Conservation (phyloP, 768 basidiomycete species). For the Leucocoprinus birnbaumii region DNA sequence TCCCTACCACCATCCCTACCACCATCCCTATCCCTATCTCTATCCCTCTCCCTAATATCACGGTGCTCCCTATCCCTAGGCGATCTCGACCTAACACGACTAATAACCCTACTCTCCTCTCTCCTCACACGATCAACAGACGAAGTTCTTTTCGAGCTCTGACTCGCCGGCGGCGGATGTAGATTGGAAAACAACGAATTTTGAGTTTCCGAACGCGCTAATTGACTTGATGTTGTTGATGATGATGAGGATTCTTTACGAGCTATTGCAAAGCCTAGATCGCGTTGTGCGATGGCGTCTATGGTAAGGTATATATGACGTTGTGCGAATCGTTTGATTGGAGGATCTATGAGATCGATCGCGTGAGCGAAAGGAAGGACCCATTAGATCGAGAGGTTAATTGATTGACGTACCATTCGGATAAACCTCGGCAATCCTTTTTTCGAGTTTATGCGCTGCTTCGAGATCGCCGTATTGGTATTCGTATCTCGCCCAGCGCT, state of each 20-base stretch:
- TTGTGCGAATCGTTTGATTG: slow-evolving; percentile 89
- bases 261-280: slow-evolving; percentile 76
- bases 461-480: slow-evolving; percentile 94
- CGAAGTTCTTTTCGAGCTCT: slow-evolving; percentile 28
- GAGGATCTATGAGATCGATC: slow-evolving; percentile 56
- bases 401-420: slow-evolving; percentile 64
- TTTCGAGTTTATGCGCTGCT: slow-evolving; percentile 85
- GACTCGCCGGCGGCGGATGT: slow-evolving; percentile 12
- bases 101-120: slow-evolving; percentile 22
- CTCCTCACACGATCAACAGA: slow-evolving; percentile 35
- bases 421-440: slow-evolving; percentile 84
- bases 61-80: slow-evolving; percentile 21
- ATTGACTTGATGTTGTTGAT: slow-evolving; percentile 13
- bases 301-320: slow-evolving; percentile 79
- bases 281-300: slow-evolving; percentile 86
- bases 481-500: slow-evolving; percentile 93
- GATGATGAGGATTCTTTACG: slow-evolving; percentile 27
- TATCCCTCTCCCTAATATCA: slow-evolving; percentile 13
- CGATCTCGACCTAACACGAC: slow-evolving; percentile 23
- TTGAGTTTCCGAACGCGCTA: slow-evolving; percentile 32
- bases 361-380: no score
- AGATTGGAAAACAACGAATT: slow-evolving; percentile 24
- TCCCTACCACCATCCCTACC: slow-evolving; percentile 23
- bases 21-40: slow-evolving; percentile 12
- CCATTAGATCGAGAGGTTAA: slow-evolving; percentile 7